Conservation (phyloP, 495 filamentous ascomycete genomes). For the Tuber microsphaerosporum region DNA sequence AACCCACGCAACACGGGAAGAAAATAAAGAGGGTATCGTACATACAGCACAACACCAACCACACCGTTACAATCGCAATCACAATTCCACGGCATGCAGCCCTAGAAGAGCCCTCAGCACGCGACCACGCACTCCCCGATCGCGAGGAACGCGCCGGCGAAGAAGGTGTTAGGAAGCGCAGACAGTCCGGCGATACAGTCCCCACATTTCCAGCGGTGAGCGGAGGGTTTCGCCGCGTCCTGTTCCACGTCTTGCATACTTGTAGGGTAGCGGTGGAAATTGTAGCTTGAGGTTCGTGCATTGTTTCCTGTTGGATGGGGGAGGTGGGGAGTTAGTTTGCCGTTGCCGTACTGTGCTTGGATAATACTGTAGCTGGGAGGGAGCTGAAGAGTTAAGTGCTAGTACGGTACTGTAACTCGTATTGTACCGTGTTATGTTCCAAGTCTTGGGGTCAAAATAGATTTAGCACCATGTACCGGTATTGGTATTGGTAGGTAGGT, state of each 20-base stretch:
- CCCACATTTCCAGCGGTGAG: conserved; percentile 5
- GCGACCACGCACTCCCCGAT: conserved; percentile 12
- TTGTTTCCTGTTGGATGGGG: background rate
- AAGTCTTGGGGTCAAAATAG: no score
- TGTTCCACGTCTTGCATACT: background rate
- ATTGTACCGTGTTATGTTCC: no score
- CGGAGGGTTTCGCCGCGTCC: background rate
- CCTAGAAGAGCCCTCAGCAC: conserved; percentile 14
- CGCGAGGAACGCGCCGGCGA: conserved; percentile 6
- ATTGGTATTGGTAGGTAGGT: no score
- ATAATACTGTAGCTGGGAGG: no score
- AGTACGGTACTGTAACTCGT: no score
- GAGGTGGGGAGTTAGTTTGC: background rate
- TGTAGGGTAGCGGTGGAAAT: conserved; percentile 11
- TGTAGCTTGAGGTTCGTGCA: conserved; percentile 9
- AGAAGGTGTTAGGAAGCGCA: conserved; percentile 21
- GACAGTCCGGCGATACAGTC: conserved; percentile 11
- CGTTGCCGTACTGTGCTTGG: no score
- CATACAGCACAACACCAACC: background rate
- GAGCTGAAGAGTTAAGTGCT: no score
- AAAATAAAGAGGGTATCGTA: background rate
- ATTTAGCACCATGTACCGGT: no score
- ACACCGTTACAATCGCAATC: background rate
- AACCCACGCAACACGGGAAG: background rate
- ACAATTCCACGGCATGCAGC: conserved; percentile 17